These are phyloP conservation scores for Neofusicoccum ribis DNA, from an alignment of 2,329 filamentous ascomycete species.

Conservation along the genomic window DNA sequence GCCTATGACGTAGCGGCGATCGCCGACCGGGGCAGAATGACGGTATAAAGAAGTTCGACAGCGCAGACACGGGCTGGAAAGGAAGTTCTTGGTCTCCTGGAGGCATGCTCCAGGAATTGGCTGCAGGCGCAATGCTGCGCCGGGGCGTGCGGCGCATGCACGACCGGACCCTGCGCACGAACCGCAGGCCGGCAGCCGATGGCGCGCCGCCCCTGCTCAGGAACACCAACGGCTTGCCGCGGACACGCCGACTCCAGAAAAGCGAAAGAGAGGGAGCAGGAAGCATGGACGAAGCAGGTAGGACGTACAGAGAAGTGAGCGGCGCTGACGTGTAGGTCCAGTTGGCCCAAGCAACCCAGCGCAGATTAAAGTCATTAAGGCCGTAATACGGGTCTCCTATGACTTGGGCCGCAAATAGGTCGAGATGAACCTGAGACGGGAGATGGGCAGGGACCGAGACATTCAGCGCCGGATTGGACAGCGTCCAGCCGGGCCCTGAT, in stretches of 20 bases:
- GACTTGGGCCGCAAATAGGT: slow-evolving; percentile 54
- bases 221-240: neutral
- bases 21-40: neutral
- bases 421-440: slow-evolving; percentile 61
- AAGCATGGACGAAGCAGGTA: neutral
- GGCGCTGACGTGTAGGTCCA: slow-evolving; percentile 61
- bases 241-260: neutral
- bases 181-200: neutral
- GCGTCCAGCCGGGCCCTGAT: slow-evolving; percentile 41
- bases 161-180: neutral
- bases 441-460: slow-evolving; percentile 56
- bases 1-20: slow-evolving; percentile 4
- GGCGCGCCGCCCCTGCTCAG: neutral
- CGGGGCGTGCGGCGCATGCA: neutral
- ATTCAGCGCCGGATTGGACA: slow-evolving; percentile 49
- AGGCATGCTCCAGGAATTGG: slow-evolving; percentile 39
- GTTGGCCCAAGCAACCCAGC: slow-evolving; percentile 59
- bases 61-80: neutral
- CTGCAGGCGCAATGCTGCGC: neutral
- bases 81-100: too few relatives aligned
- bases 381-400: slow-evolving; percentile 58
- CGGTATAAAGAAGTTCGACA: neutral
- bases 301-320: slow-evolving; percentile 30
- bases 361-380: slow-evolving; percentile 60
- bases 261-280: neutral